Evolutionary conservation across 2,329 filamentous ascomycete species (phyloP).

Genomic region (Claviceps pazoutovae): DNA sequence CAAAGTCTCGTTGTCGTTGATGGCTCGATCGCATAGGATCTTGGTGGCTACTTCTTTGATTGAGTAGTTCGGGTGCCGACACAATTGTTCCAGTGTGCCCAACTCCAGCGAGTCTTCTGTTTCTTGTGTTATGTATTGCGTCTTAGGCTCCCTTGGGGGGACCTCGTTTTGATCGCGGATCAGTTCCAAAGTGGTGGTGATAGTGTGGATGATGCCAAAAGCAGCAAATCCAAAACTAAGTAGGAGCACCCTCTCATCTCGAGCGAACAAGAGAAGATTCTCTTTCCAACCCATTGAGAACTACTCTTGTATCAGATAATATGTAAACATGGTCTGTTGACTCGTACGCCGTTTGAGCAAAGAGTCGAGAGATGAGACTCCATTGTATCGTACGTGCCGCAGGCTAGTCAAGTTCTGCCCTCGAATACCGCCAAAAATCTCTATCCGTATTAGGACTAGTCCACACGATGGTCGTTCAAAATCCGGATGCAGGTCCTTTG

Average conservation of each 20-base stretch:
- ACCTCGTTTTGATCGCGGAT: constrained; percentile 54
- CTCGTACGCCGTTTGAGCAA: background rate
- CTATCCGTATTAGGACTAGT: constrained; percentile 2
- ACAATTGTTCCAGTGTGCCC: constrained; percentile 51
- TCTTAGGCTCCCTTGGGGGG: constrained; percentile 47
- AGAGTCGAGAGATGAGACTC: too few species aligned
- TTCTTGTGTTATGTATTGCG: constrained; percentile 61
- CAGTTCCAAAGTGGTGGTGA: constrained; percentile 43
- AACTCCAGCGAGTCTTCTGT: constrained; percentile 58
- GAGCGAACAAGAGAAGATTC: constrained; percentile 18
- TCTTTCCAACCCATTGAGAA: constrained; percentile 25
- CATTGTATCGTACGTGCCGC: too few species aligned
- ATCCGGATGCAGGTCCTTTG: background rate
- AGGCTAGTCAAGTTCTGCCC: constrained; percentile 8
- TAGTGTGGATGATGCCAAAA: constrained; percentile 41
- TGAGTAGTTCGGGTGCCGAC: constrained; percentile 57
- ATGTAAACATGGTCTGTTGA: constrained; percentile 5
- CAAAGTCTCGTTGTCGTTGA: constrained; percentile 42
- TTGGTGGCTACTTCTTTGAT: constrained; percentile 55
- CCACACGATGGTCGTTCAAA: background rate
- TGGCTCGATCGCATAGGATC: constrained; percentile 40
- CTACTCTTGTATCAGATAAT: constrained; percentile 7
- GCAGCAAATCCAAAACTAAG: constrained; percentile 42
- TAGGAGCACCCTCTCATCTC: constrained; percentile 40
- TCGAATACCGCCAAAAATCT: constrained; percentile 10